These are phyloP conservation scores for Leucocoprinus birnbaumii DNA, from an alignment of 768 basidiomycete genomes.

Conservation along the genomic window DNA sequence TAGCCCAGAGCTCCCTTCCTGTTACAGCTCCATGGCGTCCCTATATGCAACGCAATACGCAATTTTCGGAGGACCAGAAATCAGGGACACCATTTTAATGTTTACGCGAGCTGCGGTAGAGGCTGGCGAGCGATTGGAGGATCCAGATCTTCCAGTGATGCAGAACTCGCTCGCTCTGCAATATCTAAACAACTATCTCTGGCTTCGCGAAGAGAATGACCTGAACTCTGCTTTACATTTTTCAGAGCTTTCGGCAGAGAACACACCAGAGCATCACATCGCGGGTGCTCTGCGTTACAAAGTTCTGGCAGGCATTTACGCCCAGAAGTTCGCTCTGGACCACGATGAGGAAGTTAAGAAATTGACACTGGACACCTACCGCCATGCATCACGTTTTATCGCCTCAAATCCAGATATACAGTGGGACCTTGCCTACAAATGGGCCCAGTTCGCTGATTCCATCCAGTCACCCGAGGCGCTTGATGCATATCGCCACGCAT, in stretches of 20 bases:
- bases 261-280: background rate
- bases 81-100: background rate
- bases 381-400: background rate
- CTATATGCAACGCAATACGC: background rate
- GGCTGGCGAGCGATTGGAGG: background rate
- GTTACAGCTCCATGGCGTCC: background rate
- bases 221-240: background rate
- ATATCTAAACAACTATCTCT: slow-evolving; percentile 1
- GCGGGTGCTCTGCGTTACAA: background rate
- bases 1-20: background rate
- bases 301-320: background rate
- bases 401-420: slow-evolving; percentile 2
- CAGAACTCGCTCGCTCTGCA: background rate
- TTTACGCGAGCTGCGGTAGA: background rate
- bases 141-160: background rate
- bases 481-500: slow-evolving; percentile 13
- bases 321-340: background rate
- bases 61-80: slow-evolving; percentile 2
- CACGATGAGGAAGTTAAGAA: background rate
- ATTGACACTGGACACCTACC: background rate
- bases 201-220: background rate
- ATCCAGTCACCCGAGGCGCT: slow-evolving; percentile 3
- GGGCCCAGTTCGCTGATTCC: slow-evolving; percentile 13
- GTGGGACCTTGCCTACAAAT: slow-evolving; percentile 12
- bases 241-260: background rate